Base-by-base conservation (phyloP, 1,139 yeast genomes). In the Geotrichum restrictum region DNA sequence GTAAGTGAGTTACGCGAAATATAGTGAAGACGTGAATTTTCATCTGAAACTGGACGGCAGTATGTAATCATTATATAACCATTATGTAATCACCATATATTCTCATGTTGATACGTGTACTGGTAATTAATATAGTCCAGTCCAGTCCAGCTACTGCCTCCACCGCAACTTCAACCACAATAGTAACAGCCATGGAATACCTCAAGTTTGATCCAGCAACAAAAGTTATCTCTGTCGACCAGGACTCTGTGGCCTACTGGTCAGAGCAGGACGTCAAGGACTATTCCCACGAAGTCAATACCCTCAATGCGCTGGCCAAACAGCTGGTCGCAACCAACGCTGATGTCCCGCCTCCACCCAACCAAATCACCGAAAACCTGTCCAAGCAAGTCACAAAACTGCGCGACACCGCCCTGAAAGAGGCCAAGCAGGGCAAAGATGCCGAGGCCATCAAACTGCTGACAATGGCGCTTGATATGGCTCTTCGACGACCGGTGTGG, bases 381-480 rank as follows among this genome's bases (percentile, higher is more conserved):
- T 75, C 84, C 16, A 78, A 78, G 56, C 78, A 87, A 79, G 80
- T 88, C 51, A 81, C 80, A 60, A 86, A 86, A 63, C 73, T 89
- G 65, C 84, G 84, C 58, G 89, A 83, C 54, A 74, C 85, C 16
- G 97, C 94, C 1, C 77, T 83, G 6, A 77, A 74, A 45, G 75
- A 84, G 8, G 76, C 87, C 65, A 80, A 83, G 64, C 74, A 76
- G 48, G 79, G 78, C 27, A 83, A 85, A 63, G 77, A 76, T 59
- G 74, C 73, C 3, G 97, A 88, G 16, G 89, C 96, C 1, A 79
- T 81, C 48, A 83, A 83, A 65, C 82, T 83, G 62, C 81, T 87
- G 63, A 69, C 83, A 8, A 74, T 88, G 56, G 97, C 96, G 1
- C 74, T 93, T 43, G 95, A 88, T 53, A 80, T 89, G 81, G 85